Percentiles rank a stretch among this genome's conserved stretches.
phyloP scores from a whole-genome alignment of 768 basidiomycete species.

The Kwoniella pini region DNA sequence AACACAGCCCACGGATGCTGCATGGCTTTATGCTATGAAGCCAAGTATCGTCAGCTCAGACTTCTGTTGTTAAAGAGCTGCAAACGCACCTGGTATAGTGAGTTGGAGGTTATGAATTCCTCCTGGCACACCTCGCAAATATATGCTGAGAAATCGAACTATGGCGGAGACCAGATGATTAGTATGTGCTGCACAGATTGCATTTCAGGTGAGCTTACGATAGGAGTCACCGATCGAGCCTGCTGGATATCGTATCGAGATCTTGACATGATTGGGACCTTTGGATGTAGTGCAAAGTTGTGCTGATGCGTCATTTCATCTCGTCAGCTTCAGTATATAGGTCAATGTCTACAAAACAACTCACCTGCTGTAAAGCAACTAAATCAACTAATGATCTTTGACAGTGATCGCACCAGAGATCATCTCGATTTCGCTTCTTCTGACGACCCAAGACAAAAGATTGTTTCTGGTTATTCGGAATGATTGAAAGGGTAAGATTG shows the following conservation, averaged over 20 bases:
- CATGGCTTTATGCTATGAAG: neutral
- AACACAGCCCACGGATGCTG: neutral
- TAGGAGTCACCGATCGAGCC: neutral
- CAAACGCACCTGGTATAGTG: neutral
- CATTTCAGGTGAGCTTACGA: neutral
- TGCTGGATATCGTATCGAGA: neutral
- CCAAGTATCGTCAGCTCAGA: neutral
- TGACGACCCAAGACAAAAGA: too few species aligned
- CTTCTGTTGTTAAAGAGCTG: too few species aligned
- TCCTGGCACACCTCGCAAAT: neutral
- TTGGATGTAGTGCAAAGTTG: neutral
- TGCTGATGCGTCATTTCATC: neutral
- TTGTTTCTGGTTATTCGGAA: too few species aligned
- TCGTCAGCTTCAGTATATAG: neutral
- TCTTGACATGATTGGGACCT: neutral
- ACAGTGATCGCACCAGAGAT: neutral
- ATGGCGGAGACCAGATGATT: neutral
- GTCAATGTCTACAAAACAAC: too few species aligned
- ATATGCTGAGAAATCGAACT: neutral
- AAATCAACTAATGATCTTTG: constrained; percentile 2
- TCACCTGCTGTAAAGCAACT: constrained; percentile 4
- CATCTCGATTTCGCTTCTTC: neutral
- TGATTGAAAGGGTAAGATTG: too few species aligned
- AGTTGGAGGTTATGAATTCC: neutral
- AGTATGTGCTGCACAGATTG: neutral